phyloP scores from a whole-genome alignment of 2,329 filamentous ascomycete genomes.

The Epichloe sibirici region DNA sequence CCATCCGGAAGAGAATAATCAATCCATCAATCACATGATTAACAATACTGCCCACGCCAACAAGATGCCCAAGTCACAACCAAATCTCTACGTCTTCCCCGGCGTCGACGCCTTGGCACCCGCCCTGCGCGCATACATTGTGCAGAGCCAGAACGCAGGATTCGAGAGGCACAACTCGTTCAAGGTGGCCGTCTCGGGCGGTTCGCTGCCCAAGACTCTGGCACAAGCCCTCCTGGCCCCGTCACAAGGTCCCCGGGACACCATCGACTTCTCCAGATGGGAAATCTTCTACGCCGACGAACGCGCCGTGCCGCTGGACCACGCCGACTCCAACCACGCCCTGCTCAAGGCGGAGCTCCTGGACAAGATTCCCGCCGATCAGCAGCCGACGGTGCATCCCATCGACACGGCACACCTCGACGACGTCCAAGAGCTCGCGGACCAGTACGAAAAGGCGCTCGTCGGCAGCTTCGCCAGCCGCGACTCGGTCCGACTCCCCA shows the following conservation, averaged over 20 bases:
- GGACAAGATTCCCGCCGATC: constrained; percentile 65
- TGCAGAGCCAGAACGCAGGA: constrained; percentile 69
- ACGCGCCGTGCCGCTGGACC: constrained; percentile 81
- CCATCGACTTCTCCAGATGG: constrained; percentile 73
- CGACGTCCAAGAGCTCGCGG: constrained; percentile 83
- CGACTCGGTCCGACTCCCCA: constrained; percentile 86
- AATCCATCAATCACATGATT: too few relatives aligned
- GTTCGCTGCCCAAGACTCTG: constrained; percentile 80
- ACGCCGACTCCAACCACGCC: constrained; percentile 88
- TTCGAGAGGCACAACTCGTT: constrained; percentile 72
- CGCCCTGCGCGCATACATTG: constrained; percentile 69
- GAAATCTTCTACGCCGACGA: constrained; percentile 98
- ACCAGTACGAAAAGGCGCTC: constrained; percentile 82
- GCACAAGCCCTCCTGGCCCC: constrained; percentile 66
- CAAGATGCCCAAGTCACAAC: constrained; percentile 41
- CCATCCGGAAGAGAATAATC: too few relatives aligned
- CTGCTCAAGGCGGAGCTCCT: constrained; percentile 80
- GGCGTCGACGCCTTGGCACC: constrained; percentile 57
- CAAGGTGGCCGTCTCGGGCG: constrained; percentile 86
- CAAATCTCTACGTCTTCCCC: constrained; percentile 72
- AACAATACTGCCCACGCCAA: background rate
- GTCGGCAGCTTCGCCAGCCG: constrained; percentile 79
- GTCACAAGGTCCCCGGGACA: constrained; percentile 41
- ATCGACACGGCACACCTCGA: constrained; percentile 56
- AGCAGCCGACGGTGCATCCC: constrained; percentile 61